Base-by-base conservation (phyloP, 805 yeast genomes). In the Maudiozyma pseudohumilis region DNA sequence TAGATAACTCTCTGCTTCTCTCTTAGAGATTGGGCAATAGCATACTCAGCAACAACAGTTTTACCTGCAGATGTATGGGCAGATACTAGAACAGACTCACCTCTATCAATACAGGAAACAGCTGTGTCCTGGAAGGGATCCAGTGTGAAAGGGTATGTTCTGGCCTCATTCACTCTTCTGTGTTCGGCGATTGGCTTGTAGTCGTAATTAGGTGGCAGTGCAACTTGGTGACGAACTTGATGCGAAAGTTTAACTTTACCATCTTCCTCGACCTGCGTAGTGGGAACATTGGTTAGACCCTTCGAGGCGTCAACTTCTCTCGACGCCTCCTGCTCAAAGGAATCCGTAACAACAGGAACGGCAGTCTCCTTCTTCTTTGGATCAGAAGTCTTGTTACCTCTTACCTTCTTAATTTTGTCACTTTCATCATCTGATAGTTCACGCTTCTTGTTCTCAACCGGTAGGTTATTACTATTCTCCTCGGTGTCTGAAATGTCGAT, bases 81-180 rank as follows among this genome's bases (percentile, higher is more conserved):
- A 24, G 96, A 87, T 5, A 92, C 98, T 49, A 92, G 69, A 18
- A 92, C 99, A 2, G 95, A 81, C 63, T 89, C 97, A 49, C 78
- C 75, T 55, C 97, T 72, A 59, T 92, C 97, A 46, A 92, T 92
- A 64, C 97, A 89, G 9, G 95, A 87, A 45, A 92, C 80, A 12
- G 97, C 83, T 15, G 95, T 88, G 49, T 92, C 95, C 66, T 92
- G 99, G 70, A 92, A 92, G 22, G 98, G 96, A 71, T 92, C 99
- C 47, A 92, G 70, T 0, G 77, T 75, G 62, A 92, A 92, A 0
- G 97, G 97, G 52, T 92, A 92, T 0, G 81, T 76, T 49, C 96
- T 71, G 2, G 97, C 98, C 48, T 86, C 84, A 17, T 71, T 67
- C 16, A 55, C 52, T 54, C 95, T 73, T 54, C 79, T 79, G 59